Conservation (phyloP, 495 filamentous ascomycete species). For the Penicillium coffeae region DNA sequence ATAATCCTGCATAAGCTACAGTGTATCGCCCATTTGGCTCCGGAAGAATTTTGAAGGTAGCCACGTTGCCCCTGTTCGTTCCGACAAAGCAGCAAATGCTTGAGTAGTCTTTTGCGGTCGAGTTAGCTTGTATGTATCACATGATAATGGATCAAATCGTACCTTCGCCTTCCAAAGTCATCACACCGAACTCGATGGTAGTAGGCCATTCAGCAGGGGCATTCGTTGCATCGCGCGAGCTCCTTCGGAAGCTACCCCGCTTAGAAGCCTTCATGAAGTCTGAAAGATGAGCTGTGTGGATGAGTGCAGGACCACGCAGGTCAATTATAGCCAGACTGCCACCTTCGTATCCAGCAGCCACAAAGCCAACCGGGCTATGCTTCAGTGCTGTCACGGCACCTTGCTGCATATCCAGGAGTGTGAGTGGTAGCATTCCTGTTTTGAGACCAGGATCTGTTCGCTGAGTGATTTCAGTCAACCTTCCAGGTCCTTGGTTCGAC, state of each 20-base stretch:
- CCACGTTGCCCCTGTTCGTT: conserved; percentile 75
- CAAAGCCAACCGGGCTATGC: conserved; percentile 86
- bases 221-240: conserved; percentile 38
- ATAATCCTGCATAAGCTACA: conserved; percentile 66
- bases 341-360: conserved; percentile 77
- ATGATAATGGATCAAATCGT: conserved; percentile 7
- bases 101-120: conserved; percentile 62
- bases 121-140: conserved; percentile 15
- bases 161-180: conserved; percentile 87
- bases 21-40: conserved; percentile 62
- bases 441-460: conserved; percentile 75
- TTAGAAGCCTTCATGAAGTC: conserved; percentile 69
- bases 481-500: conserved; percentile 48
- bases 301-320: conserved; percentile 82
- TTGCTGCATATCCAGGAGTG: conserved; percentile 75
- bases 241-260: conserved; percentile 60
- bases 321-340: conserved; percentile 80
- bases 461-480: conserved; percentile 66
- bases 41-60: conserved; percentile 87
- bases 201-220: conserved; percentile 68
- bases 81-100: conserved; percentile 91
- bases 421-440: conserved; percentile 76
- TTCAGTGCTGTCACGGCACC: conserved; percentile 74
- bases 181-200: conserved; percentile 81
- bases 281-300: conserved; percentile 62